Evolutionary conservation across 305 asterid genomes (phyloP).

Genomic region (Solanum chacoense): DNA sequence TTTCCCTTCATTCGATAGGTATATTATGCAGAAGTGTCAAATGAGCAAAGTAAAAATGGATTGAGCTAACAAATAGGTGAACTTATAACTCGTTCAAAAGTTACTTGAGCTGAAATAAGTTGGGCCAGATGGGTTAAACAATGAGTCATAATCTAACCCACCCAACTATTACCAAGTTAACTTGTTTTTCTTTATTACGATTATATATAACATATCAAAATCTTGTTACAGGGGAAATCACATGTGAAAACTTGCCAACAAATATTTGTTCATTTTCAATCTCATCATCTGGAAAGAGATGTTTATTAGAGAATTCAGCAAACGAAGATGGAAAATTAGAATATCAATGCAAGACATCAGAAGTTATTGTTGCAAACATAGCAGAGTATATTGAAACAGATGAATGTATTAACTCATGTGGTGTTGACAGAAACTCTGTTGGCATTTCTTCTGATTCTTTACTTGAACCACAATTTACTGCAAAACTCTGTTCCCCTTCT

Average conservation of each 20-base stretch:
- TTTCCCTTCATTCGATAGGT: not conserved
- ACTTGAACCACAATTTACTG: slow-evolving; percentile 33
- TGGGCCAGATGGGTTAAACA: not conserved
- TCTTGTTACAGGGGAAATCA: slow-evolving; percentile 29
- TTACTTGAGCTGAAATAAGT: not conserved
- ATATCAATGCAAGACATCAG: slow-evolving; percentile 69
- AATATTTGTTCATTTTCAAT: slow-evolving; percentile 50
- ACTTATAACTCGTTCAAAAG: not conserved
- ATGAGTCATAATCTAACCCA: not conserved
- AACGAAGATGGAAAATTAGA: slow-evolving; percentile 26
- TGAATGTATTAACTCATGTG: slow-evolving; percentile 51
- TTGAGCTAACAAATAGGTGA: not conserved
- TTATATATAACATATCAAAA: not conserved
- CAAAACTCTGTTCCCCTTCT: slow-evolving; percentile 47
- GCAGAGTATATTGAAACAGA: slow-evolving; percentile 58
- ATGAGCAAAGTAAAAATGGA: not conserved
- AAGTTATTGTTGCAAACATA: slow-evolving; percentile 44
- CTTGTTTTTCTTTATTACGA: not conserved
- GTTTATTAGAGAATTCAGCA: slow-evolving; percentile 52
- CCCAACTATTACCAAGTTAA: not conserved
- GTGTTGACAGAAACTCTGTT: slow-evolving; percentile 47
- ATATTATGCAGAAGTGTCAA: not conserved
- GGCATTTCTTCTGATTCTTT: slow-evolving; percentile 70
- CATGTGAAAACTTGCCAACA: slow-evolving; percentile 55
- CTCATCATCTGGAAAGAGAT: slow-evolving; percentile 76